Percentiles rank a stretch among this genome's conserved stretches.
phyloP scores from a whole-genome alignment of 2,329 filamentous ascomycete genomes.

The Cytospora piceicola region DNA sequence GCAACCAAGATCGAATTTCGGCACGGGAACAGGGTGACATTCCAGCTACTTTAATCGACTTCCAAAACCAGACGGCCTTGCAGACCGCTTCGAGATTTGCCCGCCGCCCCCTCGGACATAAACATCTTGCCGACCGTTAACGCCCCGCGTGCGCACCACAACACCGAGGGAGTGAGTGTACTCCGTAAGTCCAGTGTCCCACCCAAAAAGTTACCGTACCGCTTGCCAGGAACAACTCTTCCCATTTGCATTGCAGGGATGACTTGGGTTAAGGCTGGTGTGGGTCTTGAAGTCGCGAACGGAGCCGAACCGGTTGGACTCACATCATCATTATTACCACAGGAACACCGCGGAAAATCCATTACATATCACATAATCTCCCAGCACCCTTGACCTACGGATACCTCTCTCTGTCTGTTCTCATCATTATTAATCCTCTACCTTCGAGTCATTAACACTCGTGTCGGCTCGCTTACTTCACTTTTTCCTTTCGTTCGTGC shows the following conservation, averaged over 20 bases:
- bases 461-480: constrained; percentile 11
- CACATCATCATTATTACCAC: constrained; percentile 27
- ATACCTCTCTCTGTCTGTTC: constrained; percentile 10
- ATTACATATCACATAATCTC: constrained; percentile 32
- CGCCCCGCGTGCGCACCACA: constrained; percentile 27
- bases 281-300: constrained; percentile 24
- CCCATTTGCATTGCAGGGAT: constrained; percentile 19
- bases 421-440: constrained; percentile 31
- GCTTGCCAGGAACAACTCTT: neutral
- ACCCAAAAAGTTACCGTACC: neutral
- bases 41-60: constrained; percentile 17
- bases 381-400: constrained; percentile 11
- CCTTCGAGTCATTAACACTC: constrained; percentile 23
- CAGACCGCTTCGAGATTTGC: constrained; percentile 22
- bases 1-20: neutral
- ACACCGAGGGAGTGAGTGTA: constrained; percentile 17
- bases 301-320: constrained; percentile 25
- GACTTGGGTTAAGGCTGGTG: constrained; percentile 18
- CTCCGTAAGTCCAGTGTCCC: neutral
- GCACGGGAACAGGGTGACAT: constrained; percentile 14
- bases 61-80: constrained; percentile 16
- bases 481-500: constrained; percentile 23
- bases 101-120: constrained; percentile 42
- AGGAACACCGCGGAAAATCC: constrained; percentile 14
- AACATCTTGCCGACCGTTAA: constrained; percentile 42